phyloP scores from a whole-genome alignment of 2,329 filamentous ascomycete genomes.

The Claviceps quebecensis region DNA sequence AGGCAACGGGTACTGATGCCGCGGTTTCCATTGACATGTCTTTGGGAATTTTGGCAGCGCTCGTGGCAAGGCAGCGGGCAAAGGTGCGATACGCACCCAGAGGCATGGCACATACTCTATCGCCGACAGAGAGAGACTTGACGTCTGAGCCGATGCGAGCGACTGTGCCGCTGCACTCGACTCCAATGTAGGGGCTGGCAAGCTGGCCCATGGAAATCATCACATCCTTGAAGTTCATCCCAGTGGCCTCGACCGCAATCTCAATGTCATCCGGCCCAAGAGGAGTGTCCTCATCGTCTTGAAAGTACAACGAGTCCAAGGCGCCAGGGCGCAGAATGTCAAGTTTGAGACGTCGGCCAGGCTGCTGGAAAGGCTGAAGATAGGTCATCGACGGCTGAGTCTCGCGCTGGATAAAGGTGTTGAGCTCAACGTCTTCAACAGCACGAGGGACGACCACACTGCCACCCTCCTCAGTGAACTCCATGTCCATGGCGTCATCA shows the following conservation, averaged over 20 bases:
- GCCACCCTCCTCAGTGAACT: slow-evolving; percentile 17
- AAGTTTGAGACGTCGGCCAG: slow-evolving; percentile 20
- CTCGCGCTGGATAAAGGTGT: slow-evolving; percentile 14
- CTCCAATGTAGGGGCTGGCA: slow-evolving; percentile 19
- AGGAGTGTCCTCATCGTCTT: slow-evolving; percentile 17
- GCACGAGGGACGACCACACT: slow-evolving; percentile 16
- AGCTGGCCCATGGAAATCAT: slow-evolving; percentile 28
- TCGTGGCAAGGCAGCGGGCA: slow-evolving; percentile 18
- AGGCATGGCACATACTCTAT: slow-evolving; percentile 51
- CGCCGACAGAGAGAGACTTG: slow-evolving; percentile 49
- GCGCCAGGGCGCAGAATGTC: slow-evolving; percentile 25
- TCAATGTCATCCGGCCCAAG: slow-evolving; percentile 25
- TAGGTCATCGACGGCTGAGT: slow-evolving; percentile 14
- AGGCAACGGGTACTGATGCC: slow-evolving; percentile 26
- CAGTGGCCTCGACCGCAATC: slow-evolving; percentile 27
- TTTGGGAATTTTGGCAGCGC: slow-evolving; percentile 23
- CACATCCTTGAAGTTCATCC: slow-evolving; percentile 33
- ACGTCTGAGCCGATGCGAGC: slow-evolving; percentile 44
- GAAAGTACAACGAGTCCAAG: slow-evolving; percentile 26
- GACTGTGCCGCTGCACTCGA: slow-evolving; percentile 27
- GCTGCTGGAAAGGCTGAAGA: slow-evolving; percentile 23
- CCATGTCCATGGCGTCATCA: slow-evolving; percentile 13
- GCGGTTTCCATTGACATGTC: slow-evolving; percentile 23
- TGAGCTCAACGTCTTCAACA: slow-evolving; percentile 13
- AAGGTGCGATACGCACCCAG: slow-evolving; percentile 20